Evolutionary conservation across 116 monocot species (phyloP), one percentile per base, ranked within the genome.

Genomic region (Phalaenopsis hybrid): DNA sequence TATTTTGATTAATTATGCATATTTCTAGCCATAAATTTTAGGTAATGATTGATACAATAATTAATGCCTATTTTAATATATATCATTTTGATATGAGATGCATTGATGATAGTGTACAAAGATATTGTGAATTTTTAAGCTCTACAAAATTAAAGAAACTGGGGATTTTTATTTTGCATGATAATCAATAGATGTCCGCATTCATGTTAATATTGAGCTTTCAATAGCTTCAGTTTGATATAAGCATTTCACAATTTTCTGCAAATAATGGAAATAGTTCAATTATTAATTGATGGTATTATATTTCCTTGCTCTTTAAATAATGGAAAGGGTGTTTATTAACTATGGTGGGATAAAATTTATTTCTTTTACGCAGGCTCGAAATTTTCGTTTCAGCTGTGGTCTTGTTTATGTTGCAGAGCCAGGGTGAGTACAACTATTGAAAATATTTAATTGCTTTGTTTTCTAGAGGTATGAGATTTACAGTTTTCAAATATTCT

Each of bases 351-450:
- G 15, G 11, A 15, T 67, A 41, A 34, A 13, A 4, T 73, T 73
- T 72, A 20, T 41, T 37, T 21, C 77, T n/a, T 45, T 8, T 72
- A 44, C 82, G 81, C 89, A 96, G 96, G 96, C 96, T 80, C 85
- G 96, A 75, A 96, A 96, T 82, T 96, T 96, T 72, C 90, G 90
- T 28, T 94, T 94, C 74, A 85, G 86, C 78, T 93, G 94, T 81
- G 96, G 94, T 44, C 92, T 96, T 84, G 96, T 96, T 51, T 96
- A 96, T 83, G 94, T 96, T 81, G 83, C 96, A 25, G 96, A 94
- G 70, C 85, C 93, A 77, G 96, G 96, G 96, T 96, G 81, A 86
- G 90, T 78, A 72, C 76, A 37, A 6, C 45, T 75, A 20, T 1
- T 75, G 4, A 75, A 34, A 75, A n/a, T 6, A 21, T 70, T 6